A percentile compares a stretch with the other conserved stretches of the same genome.
Evolutionary conservation across 140 eudicot genomes (phyloP).

Genomic region (Ambrosia hybrid): DNA sequence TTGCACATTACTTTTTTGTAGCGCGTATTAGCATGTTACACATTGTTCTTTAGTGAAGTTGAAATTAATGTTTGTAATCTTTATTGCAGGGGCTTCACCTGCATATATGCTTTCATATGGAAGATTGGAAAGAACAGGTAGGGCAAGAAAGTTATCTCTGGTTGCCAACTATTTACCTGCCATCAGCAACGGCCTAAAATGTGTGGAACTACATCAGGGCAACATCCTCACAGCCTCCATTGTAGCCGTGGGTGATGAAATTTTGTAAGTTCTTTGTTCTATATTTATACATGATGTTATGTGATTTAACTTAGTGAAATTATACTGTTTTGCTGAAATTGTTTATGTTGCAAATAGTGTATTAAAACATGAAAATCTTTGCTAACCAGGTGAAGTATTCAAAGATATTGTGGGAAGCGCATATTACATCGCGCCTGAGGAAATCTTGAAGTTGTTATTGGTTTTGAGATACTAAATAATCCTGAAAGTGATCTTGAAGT

Average conservation of each 20-base stretch:
- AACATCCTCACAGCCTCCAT: constrained; percentile 67
- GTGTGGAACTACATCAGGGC: constrained; percentile 30
- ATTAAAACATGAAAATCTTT: no score
- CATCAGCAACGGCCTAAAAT: constrained; percentile 56
- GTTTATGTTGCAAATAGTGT: no score
- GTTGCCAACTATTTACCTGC: not conserved
- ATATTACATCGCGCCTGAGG: no score
- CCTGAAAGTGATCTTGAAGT: no score
- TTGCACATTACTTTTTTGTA: not conserved
- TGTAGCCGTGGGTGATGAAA: constrained; percentile 91
- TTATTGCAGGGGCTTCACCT: constrained; percentile 63
- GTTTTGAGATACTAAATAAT: no score
- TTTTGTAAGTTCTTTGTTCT: constrained; percentile 65
- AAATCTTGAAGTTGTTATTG: no score
- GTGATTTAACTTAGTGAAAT: not conserved
- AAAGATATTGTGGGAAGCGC: no score
- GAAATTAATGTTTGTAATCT: not conserved
- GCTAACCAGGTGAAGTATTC: no score
- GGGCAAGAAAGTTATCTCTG: constrained; percentile 50
- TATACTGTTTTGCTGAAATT: not conserved
- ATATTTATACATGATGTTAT: not conserved
- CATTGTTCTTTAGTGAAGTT: not conserved
- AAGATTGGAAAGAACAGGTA: constrained; percentile 90
- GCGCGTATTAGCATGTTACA: not conserved
- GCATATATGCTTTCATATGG: constrained; percentile 89